Conservation (phyloP, 1,139 yeast genomes). For the Pichia cactophila region DNA sequence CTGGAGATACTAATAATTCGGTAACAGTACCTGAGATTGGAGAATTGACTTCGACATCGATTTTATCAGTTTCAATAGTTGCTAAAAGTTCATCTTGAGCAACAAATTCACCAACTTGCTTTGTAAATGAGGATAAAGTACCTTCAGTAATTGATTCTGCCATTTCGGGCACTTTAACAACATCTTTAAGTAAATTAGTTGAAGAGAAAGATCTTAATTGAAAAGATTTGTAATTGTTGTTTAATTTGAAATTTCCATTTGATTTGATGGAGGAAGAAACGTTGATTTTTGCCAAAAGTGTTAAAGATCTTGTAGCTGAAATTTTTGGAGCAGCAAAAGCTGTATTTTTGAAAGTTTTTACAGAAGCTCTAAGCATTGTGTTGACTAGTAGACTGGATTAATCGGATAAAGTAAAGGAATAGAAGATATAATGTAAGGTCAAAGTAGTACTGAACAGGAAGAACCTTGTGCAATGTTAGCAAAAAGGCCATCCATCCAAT, state of each 20-base stretch:
- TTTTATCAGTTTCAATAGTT: conserved; percentile 96
- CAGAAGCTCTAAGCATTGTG: conserved; percentile 15
- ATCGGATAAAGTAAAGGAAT: too few relatives aligned
- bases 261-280: neutral
- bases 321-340: neutral
- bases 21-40: conserved; percentile 88
- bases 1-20: conserved; percentile 75
- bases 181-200: conserved; percentile 13
- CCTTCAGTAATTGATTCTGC: conserved; percentile 99
- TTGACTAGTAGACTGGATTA: too few relatives aligned
- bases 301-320: neutral
- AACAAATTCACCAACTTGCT: conserved; percentile 83
- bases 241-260: too few relatives aligned
- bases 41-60: conserved; percentile 93
- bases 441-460: neutral
- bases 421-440: too few relatives aligned
- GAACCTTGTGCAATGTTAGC: too few relatives aligned
- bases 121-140: conserved; percentile 72
- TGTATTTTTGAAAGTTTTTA: conserved; percentile 5
- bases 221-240: neutral
- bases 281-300: neutral
- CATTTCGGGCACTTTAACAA: conserved; percentile 94
- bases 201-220: conserved; percentile 6
- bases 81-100: conserved; percentile 87
- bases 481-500: too few relatives aligned